phyloP scores from a whole-genome alignment of 768 basidiomycete species.

The Auricularia sp. region DNA sequence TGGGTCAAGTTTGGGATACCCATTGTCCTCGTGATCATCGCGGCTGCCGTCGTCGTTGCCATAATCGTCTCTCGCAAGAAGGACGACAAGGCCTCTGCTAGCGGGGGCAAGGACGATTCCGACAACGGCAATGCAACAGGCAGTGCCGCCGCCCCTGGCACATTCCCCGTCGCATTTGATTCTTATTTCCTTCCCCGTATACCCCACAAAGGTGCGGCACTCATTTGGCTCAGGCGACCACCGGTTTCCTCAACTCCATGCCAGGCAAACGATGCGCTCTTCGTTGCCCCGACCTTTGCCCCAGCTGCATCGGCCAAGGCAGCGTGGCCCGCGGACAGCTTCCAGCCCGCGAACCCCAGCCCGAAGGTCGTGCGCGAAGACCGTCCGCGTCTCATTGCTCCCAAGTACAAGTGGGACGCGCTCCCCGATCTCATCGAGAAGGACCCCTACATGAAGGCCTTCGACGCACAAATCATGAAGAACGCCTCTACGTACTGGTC shows the following conservation, averaged over 20 bases:
- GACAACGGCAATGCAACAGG: conserved; percentile 10
- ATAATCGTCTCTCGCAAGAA: conserved; percentile 61
- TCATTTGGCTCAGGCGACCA: background rate
- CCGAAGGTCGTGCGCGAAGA: conserved; percentile 57
- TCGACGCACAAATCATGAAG: conserved; percentile 85
- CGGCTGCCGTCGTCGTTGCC: conserved; percentile 48
- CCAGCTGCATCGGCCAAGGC: conserved; percentile 35
- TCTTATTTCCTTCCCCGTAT: conserved; percentile 76
- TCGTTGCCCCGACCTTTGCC: conserved; percentile 60
- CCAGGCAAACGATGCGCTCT: conserved; percentile 68
- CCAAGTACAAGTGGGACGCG: conserved; percentile 81
- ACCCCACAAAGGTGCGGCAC: conserved; percentile 73
- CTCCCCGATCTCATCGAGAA: conserved; percentile 64
- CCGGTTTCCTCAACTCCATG: background rate
- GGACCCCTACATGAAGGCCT: conserved; percentile 77
- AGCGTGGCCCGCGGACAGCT: conserved; percentile 76
- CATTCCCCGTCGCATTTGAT: conserved; percentile 71
- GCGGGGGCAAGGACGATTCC: conserved; percentile 8
- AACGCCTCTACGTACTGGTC: conserved; percentile 73
- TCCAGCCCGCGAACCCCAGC: conserved; percentile 50
- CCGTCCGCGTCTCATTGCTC: conserved; percentile 87
- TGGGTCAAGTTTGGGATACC: conserved; percentile 47
- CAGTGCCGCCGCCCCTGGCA: conserved; percentile 35
- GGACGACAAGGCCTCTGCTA: conserved; percentile 23
- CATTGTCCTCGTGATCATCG: conserved; percentile 24